These are phyloP conservation scores for Mycena epipterygia DNA, from an alignment of 768 basidiomycete genomes.

Conservation along the genomic window DNA sequence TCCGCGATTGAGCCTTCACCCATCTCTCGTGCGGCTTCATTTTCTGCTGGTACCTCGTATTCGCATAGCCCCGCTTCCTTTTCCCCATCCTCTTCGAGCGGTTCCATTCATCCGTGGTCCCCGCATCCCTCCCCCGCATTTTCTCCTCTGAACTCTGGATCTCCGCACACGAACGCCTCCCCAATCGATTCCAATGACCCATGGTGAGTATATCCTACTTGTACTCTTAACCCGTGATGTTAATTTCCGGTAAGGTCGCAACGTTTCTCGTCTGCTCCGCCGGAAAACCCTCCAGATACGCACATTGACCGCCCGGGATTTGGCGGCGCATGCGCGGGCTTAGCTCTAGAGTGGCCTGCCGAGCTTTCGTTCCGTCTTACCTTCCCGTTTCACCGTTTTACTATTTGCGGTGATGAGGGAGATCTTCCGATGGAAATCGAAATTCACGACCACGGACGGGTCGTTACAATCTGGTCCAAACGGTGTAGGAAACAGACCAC, in stretches of 20 bases:
- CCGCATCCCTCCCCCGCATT: background rate
- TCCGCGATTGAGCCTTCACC: background rate
- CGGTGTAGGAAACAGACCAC: background rate
- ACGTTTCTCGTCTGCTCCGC: background rate
- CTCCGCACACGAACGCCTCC: too few relatives aligned
- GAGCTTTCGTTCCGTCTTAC: background rate
- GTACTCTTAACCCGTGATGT: background rate
- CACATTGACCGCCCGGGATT: background rate
- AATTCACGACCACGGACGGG: background rate
- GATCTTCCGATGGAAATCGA: constrained; percentile 2
- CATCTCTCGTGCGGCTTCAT: background rate
- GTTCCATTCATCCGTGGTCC: background rate
- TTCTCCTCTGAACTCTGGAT: too few relatives aligned
- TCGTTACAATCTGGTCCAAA: background rate
- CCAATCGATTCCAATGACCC: too few relatives aligned
- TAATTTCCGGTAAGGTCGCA: background rate
- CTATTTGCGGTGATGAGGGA: background rate
- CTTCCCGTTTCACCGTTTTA: constrained; percentile 10
- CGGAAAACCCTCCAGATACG: background rate
- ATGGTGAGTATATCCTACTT: too few relatives aligned
- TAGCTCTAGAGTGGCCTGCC: background rate
- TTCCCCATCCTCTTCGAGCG: too few relatives aligned
- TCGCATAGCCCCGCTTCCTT: background rate
- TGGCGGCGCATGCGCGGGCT: background rate
- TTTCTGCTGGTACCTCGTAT: background rate